Evolutionary conservation across 257 asterid species (phyloP), one percentile per base, ranked within the genome.

Genomic region (Fraxinus quadrangulata): DNA sequence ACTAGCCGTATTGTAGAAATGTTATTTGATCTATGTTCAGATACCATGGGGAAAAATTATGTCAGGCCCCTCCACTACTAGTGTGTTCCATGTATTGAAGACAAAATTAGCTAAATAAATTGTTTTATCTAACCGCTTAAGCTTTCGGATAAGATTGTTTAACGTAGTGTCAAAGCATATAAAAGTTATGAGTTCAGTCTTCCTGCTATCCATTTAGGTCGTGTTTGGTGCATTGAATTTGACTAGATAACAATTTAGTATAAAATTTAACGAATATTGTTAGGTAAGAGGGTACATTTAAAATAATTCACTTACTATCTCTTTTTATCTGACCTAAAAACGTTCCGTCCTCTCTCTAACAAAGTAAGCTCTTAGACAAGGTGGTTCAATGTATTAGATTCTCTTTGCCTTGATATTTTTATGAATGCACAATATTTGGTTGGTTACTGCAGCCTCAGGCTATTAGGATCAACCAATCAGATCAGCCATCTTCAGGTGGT

Each of bases 391-490:
- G 36, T 17, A 10, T 30, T 54, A 76, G 1, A 40, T 40, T 17
- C 24, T 33, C 34, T 47, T 47, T 30, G 33, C 7, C 12, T 28
- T 56, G 47, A 33, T 56, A 45, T 61, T 39, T 68, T 71, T 71
- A 37, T 30, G 49, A 45, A 42, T 45, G n/a, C 74, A 33, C 6
- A 74, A 33, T 30, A 59, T 51, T 34, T 66, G 36, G 54, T 39
- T 49, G 75, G 68, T 73, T 19, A 73, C 33, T 84, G 82, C 83
- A 86, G 90, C 85, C 88, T 37, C 69, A 81, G 67, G 75, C 86
- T 70, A 76, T 86, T 75, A 86, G 65, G 78, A 84, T 86, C 77
- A 84, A 80, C 75, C 86, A 82, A 80, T 65, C 85, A 8, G 85
- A 80, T 71, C 82, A 70, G 24, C 76, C 84, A 39, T 81, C 59